phyloP scores from a whole-genome alignment of 257 asterid species.

The Gentiana straminea region DNA sequence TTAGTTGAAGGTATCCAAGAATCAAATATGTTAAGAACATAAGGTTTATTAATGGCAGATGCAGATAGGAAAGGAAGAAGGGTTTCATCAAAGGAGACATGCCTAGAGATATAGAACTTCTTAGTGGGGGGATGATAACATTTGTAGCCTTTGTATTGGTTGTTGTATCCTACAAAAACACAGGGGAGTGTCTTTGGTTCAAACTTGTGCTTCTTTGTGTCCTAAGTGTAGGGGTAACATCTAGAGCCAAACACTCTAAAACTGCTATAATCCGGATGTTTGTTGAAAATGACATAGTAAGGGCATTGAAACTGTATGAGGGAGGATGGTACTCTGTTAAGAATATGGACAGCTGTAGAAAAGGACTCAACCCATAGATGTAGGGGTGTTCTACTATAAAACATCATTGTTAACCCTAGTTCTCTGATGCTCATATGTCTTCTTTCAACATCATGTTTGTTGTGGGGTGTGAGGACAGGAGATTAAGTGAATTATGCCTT shows the following conservation, averaged over 20 bases:
- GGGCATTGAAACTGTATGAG: not conserved
- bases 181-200: not conserved
- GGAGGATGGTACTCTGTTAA: not conserved
- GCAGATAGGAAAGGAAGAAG: not conserved
- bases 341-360: not conserved
- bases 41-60: no score
- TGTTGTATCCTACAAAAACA: not conserved
- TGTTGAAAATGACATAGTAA: not conserved
- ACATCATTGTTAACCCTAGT: not conserved
- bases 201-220: not conserved
- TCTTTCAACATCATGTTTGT: not conserved
- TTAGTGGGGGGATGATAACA: not conserved
- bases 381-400: not conserved
- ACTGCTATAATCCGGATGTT: not conserved
- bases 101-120: not conserved
- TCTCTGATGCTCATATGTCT: not conserved
- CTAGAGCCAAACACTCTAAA: not conserved
- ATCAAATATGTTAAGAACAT: no score
- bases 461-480: not conserved
- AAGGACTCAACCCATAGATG: not conserved
- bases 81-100: not conserved
- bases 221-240: not conserved
- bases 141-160: not conserved
- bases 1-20: no score
- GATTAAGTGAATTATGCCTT: not conserved